Evolutionary conservation across 306 rosid genomes (phyloP).

Genomic region (Glycine tomentella): DNA sequence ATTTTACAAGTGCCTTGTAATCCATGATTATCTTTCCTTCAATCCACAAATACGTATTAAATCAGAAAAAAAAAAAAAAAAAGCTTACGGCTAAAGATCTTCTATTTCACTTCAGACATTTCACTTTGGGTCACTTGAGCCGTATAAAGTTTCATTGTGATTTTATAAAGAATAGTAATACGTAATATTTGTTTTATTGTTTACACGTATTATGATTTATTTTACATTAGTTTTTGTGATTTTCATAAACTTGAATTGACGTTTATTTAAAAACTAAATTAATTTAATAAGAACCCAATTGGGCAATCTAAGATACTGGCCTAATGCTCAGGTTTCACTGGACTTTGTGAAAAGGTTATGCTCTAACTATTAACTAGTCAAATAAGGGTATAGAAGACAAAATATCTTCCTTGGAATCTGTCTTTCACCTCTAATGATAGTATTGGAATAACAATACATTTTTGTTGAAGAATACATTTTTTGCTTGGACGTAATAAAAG

Average conservation of each 20-base stretch:
- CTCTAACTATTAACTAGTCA: background rate
- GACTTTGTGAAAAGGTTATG: background rate
- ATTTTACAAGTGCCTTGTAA: constrained; percentile 33
- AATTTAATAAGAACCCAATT: background rate
- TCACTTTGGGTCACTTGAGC: background rate
- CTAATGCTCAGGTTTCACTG: too few relatives aligned
- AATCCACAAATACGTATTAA: constrained; percentile 23
- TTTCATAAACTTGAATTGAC: background rate
- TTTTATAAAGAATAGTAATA: background rate
- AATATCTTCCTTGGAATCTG: too few relatives aligned
- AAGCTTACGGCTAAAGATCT: constrained; percentile 34
- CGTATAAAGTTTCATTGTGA: background rate
- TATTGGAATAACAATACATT: too few relatives aligned
- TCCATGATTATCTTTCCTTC: constrained; percentile 35
- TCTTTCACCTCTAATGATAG: too few relatives aligned
- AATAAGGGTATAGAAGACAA: background rate
- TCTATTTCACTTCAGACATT: constrained; percentile 21
- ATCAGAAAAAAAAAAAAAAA: background rate
- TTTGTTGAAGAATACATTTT: too few relatives aligned
- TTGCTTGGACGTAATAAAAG: too few relatives aligned
- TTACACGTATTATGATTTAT: background rate
- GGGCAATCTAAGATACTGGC: background rate
- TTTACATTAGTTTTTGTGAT: background rate
- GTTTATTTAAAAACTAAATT: background rate
- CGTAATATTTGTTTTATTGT: too few relatives aligned